phyloP scores from a whole-genome alignment of 2,329 filamentous ascomycete genomes.

The Aspergillus japonicus region DNA sequence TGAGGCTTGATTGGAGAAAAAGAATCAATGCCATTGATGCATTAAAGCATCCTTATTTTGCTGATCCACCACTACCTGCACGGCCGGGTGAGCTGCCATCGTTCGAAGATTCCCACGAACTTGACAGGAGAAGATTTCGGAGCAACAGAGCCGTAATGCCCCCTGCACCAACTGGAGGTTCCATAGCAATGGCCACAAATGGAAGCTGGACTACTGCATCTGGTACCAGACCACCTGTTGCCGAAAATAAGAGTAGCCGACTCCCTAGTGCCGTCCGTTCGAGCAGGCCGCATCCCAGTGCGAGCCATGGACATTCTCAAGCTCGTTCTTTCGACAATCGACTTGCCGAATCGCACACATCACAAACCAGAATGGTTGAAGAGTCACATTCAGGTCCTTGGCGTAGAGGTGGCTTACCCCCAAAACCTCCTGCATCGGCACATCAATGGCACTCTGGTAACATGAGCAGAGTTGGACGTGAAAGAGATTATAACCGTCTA shows the following conservation, averaged over 20 bases:
- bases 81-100: slow-evolving; percentile 81
- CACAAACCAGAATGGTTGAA: slow-evolving; percentile 22
- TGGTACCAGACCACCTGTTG: slow-evolving; percentile 28
- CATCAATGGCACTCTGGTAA: slow-evolving; percentile 32
- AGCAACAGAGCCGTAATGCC: slow-evolving; percentile 80
- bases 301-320: slow-evolving; percentile 20
- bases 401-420: slow-evolving; percentile 35
- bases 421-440: slow-evolving; percentile 35
- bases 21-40: slow-evolving; percentile 94
- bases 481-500: slow-evolving; percentile 28
- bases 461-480: slow-evolving; percentile 31
- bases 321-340: slow-evolving; percentile 30
- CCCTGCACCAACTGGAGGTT: slow-evolving; percentile 87
- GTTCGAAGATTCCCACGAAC: slow-evolving; percentile 93
- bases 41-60: slow-evolving; percentile 88
- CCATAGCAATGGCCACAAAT: slow-evolving; percentile 71
- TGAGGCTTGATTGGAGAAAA: slow-evolving; percentile 84
- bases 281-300: slow-evolving; percentile 27
- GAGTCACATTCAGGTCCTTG: slow-evolving; percentile 25
- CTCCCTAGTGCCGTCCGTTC: slow-evolving; percentile 37
- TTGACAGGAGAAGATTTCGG: slow-evolving; percentile 89
- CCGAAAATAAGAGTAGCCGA: slow-evolving; percentile 33
- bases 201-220: slow-evolving; percentile 51
- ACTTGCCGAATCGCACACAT: slow-evolving; percentile 17
- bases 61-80: slow-evolving; percentile 72